Conservation (phyloP, 805 yeast species). For the Suhomyces sp. region DNA sequence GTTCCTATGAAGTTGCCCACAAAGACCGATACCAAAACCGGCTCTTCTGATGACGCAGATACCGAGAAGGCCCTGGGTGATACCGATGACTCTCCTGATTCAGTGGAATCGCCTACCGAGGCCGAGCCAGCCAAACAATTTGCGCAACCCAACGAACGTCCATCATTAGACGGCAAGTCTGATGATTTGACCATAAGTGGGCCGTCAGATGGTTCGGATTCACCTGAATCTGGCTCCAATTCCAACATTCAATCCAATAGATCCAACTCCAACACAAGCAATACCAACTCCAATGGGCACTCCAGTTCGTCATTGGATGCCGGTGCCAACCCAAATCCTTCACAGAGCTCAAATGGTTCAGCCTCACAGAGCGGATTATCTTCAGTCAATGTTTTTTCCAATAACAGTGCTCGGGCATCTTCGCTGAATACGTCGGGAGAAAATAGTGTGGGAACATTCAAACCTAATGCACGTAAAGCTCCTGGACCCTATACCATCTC, state of each 20-base stretch:
- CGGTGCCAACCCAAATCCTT: not conserved
- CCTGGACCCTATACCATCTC: not conserved
- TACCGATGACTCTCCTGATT: constrained; percentile 3
- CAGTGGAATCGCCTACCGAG: constrained; percentile 6
- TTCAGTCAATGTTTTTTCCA: constrained; percentile 10
- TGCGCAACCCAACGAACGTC: not conserved
- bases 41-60: constrained; percentile 1
- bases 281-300: not conserved
- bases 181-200: constrained; percentile 4
- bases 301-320: not conserved
- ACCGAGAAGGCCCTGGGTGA: not conserved
- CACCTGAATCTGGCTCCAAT: constrained; percentile 6
- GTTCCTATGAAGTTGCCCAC: constrained; percentile 9
- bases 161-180: not conserved
- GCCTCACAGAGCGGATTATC: not conserved
- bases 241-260: not conserved
- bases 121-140: not conserved
- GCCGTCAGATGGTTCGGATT: constrained; percentile 7
- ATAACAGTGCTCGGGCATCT: constrained; percentile 3
- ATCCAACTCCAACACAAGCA: not conserved
- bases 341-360: not conserved
- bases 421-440: constrained; percentile 8
- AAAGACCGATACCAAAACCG: not conserved
- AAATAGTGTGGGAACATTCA: constrained; percentile 5
- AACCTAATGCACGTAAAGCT: not conserved